A percentile compares a stretch with the other conserved stretches of the same genome.
Conservation (phyloP, 768 basidiomycete species). For the Rhizopogon salebrosus region DNA sequence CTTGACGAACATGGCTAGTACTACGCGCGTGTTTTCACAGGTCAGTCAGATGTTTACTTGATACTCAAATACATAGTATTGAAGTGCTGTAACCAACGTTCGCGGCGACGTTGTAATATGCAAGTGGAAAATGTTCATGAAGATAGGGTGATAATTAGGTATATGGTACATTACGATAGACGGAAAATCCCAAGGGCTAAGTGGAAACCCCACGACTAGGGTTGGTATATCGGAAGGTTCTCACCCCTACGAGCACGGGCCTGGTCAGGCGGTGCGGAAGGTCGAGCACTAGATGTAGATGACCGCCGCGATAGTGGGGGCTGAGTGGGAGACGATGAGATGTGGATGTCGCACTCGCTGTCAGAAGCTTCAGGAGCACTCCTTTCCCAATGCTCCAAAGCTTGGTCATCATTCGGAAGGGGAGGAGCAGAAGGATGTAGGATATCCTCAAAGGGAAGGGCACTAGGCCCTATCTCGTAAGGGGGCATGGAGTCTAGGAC, state of each 20-base stretch:
- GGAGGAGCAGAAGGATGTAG: constrained; percentile 46
- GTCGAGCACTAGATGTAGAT: neutral
- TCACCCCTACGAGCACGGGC: constrained; percentile 8
- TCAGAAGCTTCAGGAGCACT: constrained; percentile 5
- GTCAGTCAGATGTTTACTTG: too few relatives aligned
- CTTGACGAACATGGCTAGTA: too few relatives aligned
- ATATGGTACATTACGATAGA: constrained; percentile 18
- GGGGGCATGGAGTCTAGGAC: neutral
- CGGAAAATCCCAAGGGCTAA: constrained; percentile 10
- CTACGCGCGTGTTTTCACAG: too few relatives aligned
- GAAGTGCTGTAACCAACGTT: neutral
- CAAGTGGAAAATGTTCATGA: neutral
- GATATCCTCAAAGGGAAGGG: constrained; percentile 25
- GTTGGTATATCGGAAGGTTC: constrained; percentile 24
- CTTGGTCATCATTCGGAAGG: constrained; percentile 18
- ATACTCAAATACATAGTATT: too few relatives aligned
- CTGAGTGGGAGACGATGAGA: neutral
- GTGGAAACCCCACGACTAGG: constrained; percentile 11
- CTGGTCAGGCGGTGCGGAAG: constrained; percentile 5
- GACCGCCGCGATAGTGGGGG: neutral
- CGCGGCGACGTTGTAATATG: neutral
- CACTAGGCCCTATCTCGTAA: constrained; percentile 11
- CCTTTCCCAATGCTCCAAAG: constrained; percentile 19
- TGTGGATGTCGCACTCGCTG: neutral
- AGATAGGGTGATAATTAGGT: constrained; percentile 15